These are phyloP conservation scores for Colletotrichum sp. DNA, from an alignment of 2,329 filamentous ascomycete genomes.

Conservation along the genomic window DNA sequence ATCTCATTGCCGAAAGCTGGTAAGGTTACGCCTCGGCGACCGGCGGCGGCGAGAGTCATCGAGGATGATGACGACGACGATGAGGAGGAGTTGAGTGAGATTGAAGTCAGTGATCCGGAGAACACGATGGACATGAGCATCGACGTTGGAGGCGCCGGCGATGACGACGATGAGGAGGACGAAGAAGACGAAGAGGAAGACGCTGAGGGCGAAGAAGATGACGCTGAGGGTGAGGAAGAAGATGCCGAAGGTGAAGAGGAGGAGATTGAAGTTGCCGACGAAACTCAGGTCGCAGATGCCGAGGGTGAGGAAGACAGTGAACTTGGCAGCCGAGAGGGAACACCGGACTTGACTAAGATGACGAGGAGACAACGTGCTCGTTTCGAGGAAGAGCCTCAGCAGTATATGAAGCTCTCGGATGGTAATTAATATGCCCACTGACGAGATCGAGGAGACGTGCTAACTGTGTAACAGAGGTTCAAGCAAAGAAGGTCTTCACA, in stretches of 20 bases:
- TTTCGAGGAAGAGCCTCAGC: constrained; percentile 60
- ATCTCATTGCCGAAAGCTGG: constrained; percentile 20
- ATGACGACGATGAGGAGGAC: constrained; percentile 29
- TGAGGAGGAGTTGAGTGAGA: constrained; percentile 24
- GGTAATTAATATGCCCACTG: constrained; percentile 42
- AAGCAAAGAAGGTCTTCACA: constrained; percentile 67
- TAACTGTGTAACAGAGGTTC: constrained; percentile 53
- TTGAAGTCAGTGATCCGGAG: constrained; percentile 29
- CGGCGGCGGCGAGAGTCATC: constrained; percentile 21
- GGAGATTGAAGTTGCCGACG: constrained; percentile 37
- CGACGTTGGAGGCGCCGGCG: constrained; percentile 36
- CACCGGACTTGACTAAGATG: constrained; percentile 64
- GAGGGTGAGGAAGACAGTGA: constrained; percentile 51
- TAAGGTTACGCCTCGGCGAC: constrained; percentile 16
- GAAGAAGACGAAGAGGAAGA: constrained; percentile 48
- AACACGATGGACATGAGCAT: constrained; percentile 34
- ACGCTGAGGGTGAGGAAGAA: constrained; percentile 26
- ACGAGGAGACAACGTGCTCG: constrained; percentile 65
- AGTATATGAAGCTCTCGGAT: constrained; percentile 66
- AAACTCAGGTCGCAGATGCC: constrained; percentile 29
- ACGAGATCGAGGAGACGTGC: constrained; percentile 12
- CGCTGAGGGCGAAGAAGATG: constrained; percentile 49
- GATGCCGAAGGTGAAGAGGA: constrained; percentile 39
- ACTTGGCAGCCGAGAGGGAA: constrained; percentile 52
- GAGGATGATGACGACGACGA: constrained; percentile 26